phyloP scores from a whole-genome alignment of 768 basidiomycete genomes.

The Lentinus brumalis region DNA sequence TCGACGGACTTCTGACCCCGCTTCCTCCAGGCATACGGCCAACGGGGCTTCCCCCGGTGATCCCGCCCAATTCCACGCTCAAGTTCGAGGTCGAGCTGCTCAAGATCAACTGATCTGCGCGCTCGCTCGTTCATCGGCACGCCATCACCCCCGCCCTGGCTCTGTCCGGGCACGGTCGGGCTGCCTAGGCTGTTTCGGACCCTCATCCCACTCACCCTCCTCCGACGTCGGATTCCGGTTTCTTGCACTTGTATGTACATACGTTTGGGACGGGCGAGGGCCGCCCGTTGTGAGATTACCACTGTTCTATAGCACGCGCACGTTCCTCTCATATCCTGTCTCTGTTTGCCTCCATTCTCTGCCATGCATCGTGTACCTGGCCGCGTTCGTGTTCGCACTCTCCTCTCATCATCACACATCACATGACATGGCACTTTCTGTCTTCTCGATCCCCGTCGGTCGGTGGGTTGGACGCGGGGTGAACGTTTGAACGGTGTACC shows the following conservation, averaged over 20 bases:
- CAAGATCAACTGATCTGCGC: conserved; percentile 52
- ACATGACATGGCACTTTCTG: neutral
- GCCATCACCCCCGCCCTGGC: neutral
- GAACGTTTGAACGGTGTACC: no score
- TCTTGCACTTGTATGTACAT: conserved; percentile 11
- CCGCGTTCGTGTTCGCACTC: neutral
- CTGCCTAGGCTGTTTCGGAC: neutral
- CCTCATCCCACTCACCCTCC: neutral
- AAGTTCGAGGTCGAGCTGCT: conserved; percentile 85
- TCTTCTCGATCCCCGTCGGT: neutral
- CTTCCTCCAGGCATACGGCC: conserved; percentile 62
- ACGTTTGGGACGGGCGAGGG: conserved; percentile 4
- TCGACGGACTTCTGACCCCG: conserved; percentile 3
- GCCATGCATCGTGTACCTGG: neutral
- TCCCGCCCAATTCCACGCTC: conserved; percentile 75
- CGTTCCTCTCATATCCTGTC: neutral
- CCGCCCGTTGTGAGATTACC: conserved; percentile 15
- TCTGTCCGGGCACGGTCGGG: neutral
- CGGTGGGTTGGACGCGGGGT: neutral
- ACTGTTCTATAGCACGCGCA: conserved; percentile 16
- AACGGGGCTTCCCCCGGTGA: conserved; percentile 75
- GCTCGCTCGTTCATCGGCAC: neutral
- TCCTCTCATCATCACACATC: neutral
- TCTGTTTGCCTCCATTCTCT: neutral
- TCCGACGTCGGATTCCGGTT: conserved; percentile 1